Percentiles rank a stretch among this genome's conserved stretches.
These are phyloP conservation scores for Vararia minispora DNA, from an alignment of 768 basidiomycete genomes.

Conservation along the genomic window DNA sequence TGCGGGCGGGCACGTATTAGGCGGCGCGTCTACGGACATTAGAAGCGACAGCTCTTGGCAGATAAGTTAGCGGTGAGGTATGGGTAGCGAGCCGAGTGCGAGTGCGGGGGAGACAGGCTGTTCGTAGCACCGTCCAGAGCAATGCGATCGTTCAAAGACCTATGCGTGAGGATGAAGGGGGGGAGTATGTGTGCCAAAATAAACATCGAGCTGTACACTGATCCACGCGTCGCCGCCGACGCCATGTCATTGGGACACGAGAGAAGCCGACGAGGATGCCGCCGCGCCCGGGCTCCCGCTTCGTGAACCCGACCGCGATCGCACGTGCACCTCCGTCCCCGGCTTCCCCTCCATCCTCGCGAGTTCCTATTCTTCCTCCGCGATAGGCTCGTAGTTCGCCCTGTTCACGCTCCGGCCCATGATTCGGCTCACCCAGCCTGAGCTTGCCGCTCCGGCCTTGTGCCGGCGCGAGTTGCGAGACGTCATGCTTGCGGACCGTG, in stretches of 20 bases:
- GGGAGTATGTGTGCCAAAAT: background rate
- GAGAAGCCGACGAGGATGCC: conserved; percentile 2
- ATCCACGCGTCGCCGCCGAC: background rate
- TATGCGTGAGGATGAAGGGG: conserved; percentile 4
- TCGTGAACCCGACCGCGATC: conserved; percentile 4
- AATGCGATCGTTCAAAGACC: background rate
- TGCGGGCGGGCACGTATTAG: too few species aligned
- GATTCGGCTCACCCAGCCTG: conserved; percentile 41
- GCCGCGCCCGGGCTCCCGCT: conserved; percentile 1
- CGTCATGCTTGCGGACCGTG: conserved; percentile 26
- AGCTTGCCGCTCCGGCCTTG: conserved; percentile 16
- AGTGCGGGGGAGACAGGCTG: background rate
- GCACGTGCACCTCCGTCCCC: conserved; percentile 20
- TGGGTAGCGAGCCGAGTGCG: background rate
- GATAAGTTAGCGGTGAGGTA: background rate
- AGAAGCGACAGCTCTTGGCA: conserved; percentile 1
- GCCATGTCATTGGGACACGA: background rate
- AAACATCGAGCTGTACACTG: conserved; percentile 1
- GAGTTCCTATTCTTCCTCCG: conserved; percentile 45
- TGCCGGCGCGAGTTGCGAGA: conserved; percentile 21
- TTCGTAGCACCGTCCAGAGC: conserved; percentile 1
- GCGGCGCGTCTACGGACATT: background rate
- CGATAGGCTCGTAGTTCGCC: conserved; percentile 36
- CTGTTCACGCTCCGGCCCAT: conserved; percentile 30
- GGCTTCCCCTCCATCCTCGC: conserved; percentile 34